A percentile compares a stretch with the other conserved stretches of the same genome.
These are phyloP conservation scores for Fusarium drepaniforme DNA, from an alignment of 2,329 filamentous ascomycete genomes.

Conservation along the genomic window DNA sequence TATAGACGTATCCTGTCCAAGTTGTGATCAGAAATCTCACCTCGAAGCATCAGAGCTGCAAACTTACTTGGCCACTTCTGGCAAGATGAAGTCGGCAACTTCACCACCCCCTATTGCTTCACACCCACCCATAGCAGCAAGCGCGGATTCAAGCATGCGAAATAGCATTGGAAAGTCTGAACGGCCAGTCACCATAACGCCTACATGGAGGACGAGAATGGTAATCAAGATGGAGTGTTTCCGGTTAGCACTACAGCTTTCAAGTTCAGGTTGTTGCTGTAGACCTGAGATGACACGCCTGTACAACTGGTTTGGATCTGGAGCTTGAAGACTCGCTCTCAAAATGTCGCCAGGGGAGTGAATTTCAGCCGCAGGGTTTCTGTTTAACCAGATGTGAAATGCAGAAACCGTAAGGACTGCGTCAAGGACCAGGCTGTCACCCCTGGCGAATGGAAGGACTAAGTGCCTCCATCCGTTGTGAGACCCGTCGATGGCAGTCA, in stretches of 20 bases:
- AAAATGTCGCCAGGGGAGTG: neutral
- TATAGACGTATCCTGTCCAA: constrained; percentile 5
- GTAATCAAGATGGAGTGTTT: constrained; percentile 11
- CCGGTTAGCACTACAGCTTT: neutral
- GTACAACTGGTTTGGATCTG: constrained; percentile 5
- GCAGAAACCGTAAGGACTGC: constrained; percentile 21
- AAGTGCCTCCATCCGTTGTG: constrained; percentile 39
- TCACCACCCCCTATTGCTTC: neutral
- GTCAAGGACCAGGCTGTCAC: constrained; percentile 20
- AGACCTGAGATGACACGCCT: neutral
- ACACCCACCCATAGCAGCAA: constrained; percentile 11
- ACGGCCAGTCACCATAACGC: constrained; percentile 11
- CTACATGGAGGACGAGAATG: constrained; percentile 7
- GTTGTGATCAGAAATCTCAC: too few species aligned
- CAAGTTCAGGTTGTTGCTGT: neutral
- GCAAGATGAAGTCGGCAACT: constrained; percentile 5
- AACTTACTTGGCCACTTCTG: constrained; percentile 18
- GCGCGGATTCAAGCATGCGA: constrained; percentile 5
- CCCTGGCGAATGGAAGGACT: constrained; percentile 33
- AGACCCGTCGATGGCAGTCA: constrained; percentile 38
- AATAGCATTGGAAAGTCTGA: constrained; percentile 13
- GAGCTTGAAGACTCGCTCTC: neutral
- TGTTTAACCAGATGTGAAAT: constrained; percentile 11
- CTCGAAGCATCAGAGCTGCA: too few species aligned
- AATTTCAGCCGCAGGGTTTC: neutral